Conservation (phyloP, 1,139 yeast species). For the Kurtzmaniella quercitrusa region DNA sequence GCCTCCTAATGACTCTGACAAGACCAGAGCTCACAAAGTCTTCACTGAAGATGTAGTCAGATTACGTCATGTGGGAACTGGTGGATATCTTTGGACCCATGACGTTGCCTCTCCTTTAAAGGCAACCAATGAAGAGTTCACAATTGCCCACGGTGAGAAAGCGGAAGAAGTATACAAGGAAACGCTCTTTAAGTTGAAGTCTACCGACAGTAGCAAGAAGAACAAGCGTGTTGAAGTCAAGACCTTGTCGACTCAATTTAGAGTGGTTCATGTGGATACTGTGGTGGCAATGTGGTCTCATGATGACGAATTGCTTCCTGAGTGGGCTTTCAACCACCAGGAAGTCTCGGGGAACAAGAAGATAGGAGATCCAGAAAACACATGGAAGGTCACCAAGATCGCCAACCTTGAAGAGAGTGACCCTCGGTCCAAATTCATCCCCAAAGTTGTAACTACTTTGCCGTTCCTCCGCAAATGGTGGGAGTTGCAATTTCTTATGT, state of each 20-base stretch:
- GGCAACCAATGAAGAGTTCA: constrained; percentile 89
- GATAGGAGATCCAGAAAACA: constrained; percentile 57
- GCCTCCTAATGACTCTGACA: constrained; percentile 47
- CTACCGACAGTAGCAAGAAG: constrained; percentile 40
- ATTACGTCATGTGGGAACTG: constrained; percentile 76
- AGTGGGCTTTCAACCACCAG: constrained; percentile 89
- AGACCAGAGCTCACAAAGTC: constrained; percentile 27
- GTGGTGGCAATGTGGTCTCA: constrained; percentile 96
- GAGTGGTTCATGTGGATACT: constrained; percentile 77
- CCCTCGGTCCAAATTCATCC: constrained; percentile 53
- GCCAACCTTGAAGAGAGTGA: constrained; percentile 52
- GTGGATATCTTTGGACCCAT: constrained; percentile 78
- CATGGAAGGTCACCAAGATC: constrained; percentile 78
- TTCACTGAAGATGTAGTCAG: constrained; percentile 67
- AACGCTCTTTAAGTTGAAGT: constrained; percentile 74
- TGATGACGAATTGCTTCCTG: constrained; percentile 75
- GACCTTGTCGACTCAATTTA: constrained; percentile 66
- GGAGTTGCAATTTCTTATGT: constrained; percentile 86
- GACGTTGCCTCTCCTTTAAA: constrained; percentile 96
- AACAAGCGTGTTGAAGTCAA: constrained; percentile 50
- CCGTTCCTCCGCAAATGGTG: constrained; percentile 84
- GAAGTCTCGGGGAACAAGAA: constrained; percentile 95
- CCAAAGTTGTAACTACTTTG: constrained; percentile 52
- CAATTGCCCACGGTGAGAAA: constrained; percentile 65
- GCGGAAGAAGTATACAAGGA: constrained; percentile 54